phyloP scores from a whole-genome alignment of 2,329 filamentous ascomycete genomes.

The Lecanoromycetidae sp. region DNA sequence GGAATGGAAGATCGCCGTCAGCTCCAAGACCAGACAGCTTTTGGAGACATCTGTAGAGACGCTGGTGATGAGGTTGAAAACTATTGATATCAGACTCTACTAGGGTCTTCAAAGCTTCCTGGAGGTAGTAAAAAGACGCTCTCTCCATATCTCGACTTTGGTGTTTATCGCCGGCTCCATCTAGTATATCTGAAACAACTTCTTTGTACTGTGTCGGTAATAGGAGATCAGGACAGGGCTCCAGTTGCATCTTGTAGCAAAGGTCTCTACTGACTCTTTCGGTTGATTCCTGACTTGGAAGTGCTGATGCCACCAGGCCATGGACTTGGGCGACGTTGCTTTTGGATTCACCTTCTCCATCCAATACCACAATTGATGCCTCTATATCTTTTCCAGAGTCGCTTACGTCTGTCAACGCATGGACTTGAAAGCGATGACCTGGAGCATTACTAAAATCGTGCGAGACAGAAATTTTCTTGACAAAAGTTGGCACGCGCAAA shows the following conservation, averaged over 20 bases:
- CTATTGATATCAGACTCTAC: neutral
- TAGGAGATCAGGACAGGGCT: neutral
- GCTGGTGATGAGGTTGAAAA: neutral
- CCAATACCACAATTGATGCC: neutral
- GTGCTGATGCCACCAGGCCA: neutral
- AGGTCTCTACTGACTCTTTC: neutral
- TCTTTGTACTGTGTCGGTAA: neutral
- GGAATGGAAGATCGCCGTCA: neutral
- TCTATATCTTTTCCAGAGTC: neutral
- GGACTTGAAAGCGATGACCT: neutral
- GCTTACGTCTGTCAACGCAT: neutral
- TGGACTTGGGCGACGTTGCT: neutral
- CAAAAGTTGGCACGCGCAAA: neutral
- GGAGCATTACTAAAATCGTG: neutral
- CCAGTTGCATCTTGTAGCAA: neutral
- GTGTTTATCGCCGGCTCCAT: neutral
- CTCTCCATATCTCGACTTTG: neutral
- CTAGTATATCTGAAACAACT: neutral
- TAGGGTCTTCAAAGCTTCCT: neutral
- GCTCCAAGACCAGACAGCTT: neutral
- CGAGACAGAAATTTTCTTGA: neutral
- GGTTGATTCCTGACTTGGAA: neutral
- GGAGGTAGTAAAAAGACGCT: constrained; percentile 1
- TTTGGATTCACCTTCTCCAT: neutral
- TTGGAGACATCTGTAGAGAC: neutral